phyloP scores from a whole-genome alignment of 768 basidiomycete species.

The Leccinum ochraceum region DNA sequence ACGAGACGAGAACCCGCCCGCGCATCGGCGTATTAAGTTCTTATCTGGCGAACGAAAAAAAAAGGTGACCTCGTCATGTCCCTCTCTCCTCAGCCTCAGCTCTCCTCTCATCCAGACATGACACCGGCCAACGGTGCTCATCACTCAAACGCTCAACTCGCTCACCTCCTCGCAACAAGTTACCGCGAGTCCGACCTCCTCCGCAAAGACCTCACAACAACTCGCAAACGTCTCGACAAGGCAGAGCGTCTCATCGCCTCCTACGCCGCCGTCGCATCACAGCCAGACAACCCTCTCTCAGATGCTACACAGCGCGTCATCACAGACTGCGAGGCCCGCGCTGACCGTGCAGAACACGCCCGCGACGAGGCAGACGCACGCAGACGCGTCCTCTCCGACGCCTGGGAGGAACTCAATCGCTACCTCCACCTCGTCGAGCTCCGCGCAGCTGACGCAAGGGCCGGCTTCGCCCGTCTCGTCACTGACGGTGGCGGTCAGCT shows the following conservation, averaged over 20 bases:
- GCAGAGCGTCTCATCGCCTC: conserved; percentile 47
- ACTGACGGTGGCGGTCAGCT: conserved; percentile 46
- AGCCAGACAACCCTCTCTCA: conserved; percentile 18
- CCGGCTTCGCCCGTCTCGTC: conserved; percentile 46
- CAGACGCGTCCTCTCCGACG: conserved; percentile 43
- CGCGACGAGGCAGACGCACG: conserved; percentile 58
- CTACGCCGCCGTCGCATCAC: conserved; percentile 25
- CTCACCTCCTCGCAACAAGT: conserved; percentile 53
- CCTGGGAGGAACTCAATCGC: conserved; percentile 52
- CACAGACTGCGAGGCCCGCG: conserved; percentile 50
- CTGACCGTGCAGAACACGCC: conserved; percentile 48
- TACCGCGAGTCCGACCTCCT: conserved; percentile 55
- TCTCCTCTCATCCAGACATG: not conserved
- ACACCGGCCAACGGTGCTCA: conserved; percentile 22
- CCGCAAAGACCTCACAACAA: conserved; percentile 45
- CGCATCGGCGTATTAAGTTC: not conserved
- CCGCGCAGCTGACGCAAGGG: conserved; percentile 50
- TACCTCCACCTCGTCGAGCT: conserved; percentile 48
- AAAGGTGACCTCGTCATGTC: conserved; percentile 14
- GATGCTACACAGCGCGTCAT: conserved; percentile 40
- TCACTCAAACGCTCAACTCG: conserved; percentile 53
- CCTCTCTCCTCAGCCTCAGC: conserved; percentile 17
- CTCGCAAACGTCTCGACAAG: conserved; percentile 51
- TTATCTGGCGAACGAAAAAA: not conserved
- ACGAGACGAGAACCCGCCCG: not conserved